A percentile compares a stretch with the other conserved stretches of the same genome.
These are phyloP conservation scores for Klebsormidium nitens DNA, from an alignment of 139 green algal genomes.

Conservation along the genomic window DNA sequence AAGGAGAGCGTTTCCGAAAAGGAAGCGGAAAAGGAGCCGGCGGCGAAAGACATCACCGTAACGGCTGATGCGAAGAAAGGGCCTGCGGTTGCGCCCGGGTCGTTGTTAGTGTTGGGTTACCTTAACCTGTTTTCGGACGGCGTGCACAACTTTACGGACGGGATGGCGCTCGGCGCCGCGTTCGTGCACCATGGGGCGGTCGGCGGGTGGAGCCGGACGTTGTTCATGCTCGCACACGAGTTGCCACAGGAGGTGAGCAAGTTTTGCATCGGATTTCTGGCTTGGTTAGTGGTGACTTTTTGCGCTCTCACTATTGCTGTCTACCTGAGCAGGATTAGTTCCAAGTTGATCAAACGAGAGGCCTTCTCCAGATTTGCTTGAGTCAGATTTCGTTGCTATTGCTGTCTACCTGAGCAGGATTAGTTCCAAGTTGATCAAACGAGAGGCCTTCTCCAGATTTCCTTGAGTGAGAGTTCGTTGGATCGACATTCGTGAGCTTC, in stretches of 20 bases:
- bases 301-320: no score
- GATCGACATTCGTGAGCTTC: background rate
- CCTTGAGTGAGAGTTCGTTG: no score
- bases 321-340: no score
- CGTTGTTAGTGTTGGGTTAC: constrained; percentile 29
- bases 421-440: no score
- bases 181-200: constrained; percentile 23
- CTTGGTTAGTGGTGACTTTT: no score
- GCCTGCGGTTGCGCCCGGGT: background rate
- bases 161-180: constrained; percentile 35
- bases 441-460: no score
- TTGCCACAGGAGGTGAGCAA: constrained; percentile 38
- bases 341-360: no score
- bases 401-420: no score
- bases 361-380: no score
- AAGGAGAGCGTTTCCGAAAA: background rate
- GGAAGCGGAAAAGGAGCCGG: background rate
- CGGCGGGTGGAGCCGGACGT: constrained; percentile 24
- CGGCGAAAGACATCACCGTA: background rate
- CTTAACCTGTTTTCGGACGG: constrained; percentile 47
- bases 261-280: no score
- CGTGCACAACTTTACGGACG: constrained; percentile 51
- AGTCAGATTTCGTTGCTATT: no score
- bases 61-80: background rate
- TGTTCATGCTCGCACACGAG: constrained; percentile 45